phyloP scores from a whole-genome alignment of 768 basidiomycete species.

The Mycena sanguinolenta region DNA sequence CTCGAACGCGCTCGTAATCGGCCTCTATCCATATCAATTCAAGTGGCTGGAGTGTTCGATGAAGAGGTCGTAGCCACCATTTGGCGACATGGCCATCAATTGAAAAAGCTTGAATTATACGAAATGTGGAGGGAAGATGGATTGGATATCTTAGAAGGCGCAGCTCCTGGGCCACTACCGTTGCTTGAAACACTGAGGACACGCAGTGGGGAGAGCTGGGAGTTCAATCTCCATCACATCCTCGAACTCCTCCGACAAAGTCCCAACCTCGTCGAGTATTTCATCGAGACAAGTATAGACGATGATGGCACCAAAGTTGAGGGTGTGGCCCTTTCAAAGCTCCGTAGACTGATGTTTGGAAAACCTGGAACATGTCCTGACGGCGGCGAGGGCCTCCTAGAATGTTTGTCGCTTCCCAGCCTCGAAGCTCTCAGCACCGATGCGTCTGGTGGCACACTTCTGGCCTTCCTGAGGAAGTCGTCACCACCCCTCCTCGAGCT shows the following conservation, averaged over 20 bases:
- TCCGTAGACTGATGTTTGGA: background rate
- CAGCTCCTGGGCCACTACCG: background rate
- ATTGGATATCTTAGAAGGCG: background rate
- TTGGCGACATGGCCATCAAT: background rate
- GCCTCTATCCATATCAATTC: background rate
- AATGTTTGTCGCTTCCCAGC: background rate
- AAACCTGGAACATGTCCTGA: background rate
- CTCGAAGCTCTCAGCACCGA: background rate
- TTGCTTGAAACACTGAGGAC: background rate
- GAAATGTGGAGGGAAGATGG: background rate
- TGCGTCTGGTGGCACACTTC: background rate
- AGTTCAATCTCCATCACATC: background rate
- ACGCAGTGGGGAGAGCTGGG: background rate
- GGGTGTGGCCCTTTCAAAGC: background rate
- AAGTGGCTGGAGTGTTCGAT: background rate
- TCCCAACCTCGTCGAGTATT: background rate
- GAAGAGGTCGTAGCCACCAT: background rate
- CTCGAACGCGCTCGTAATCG: background rate
- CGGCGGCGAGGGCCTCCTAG: background rate
- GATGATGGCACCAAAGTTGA: background rate
- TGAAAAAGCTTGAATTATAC: background rate
- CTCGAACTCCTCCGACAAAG: background rate
- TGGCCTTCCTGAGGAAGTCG: background rate
- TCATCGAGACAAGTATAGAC: no score
- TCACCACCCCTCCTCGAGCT: constrained; percentile 1